phyloP scores from a whole-genome alignment of 495 filamentous ascomycete genomes.

The Lasiosphaeria hispida region DNA sequence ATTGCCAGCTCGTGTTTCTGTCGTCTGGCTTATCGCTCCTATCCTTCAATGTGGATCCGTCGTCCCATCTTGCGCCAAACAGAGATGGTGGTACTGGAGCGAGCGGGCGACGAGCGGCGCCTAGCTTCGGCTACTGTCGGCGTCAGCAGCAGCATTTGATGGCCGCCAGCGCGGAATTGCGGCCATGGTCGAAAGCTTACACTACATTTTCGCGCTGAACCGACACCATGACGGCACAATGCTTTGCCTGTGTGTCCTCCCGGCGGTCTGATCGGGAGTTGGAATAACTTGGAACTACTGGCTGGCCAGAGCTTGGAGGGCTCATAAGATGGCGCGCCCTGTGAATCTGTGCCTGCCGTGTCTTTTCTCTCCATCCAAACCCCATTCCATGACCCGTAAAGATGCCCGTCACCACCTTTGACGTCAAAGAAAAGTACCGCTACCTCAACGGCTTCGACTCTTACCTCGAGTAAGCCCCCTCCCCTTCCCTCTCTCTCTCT shows the following conservation, averaged over 20 bases:
- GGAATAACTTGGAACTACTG: background rate
- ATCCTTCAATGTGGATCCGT: background rate
- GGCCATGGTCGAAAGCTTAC: too few species aligned
- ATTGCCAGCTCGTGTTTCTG: too few species aligned
- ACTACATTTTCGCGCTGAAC: background rate
- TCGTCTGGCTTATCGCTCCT: too few species aligned
- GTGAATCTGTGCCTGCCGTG: background rate
- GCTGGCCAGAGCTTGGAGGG: background rate
- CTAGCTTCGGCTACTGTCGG: constrained; percentile 12
- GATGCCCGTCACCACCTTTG: constrained; percentile 60
- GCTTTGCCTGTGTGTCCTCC: background rate
- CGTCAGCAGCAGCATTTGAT: background rate
- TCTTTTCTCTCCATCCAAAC: background rate
- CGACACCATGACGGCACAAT: constrained; percentile 14
- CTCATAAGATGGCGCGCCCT: constrained; percentile 9
- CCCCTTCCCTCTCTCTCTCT: background rate
- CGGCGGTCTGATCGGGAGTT: background rate
- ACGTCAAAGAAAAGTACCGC: constrained; percentile 56
- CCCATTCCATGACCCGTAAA: constrained; percentile 19
- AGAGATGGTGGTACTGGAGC: too few species aligned
- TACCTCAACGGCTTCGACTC: constrained; percentile 68
- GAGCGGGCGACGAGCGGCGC: background rate
- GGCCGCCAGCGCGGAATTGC: too few species aligned
- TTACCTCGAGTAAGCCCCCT: constrained; percentile 54
- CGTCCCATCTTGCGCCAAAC: too few species aligned